Base-by-base conservation (phyloP, 2,329 filamentous ascomycete genomes). In the Trichoderma sp. region DNA sequence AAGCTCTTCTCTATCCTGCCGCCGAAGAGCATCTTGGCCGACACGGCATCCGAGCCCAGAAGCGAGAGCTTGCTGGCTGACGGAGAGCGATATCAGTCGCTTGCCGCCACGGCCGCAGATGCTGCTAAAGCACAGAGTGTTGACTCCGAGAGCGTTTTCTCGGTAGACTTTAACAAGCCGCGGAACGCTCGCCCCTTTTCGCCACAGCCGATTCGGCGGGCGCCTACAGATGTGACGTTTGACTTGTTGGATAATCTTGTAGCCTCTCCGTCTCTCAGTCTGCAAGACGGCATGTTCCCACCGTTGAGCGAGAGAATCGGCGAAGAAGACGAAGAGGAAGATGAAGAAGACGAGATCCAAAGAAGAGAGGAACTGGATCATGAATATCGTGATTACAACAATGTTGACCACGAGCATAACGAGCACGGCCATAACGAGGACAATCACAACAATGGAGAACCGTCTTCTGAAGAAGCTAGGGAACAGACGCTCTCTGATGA, bases 1-100 rank as follows among this genome's bases (percentile, higher is more conserved):
- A 88, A 87, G 79, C 81, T 91, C 73, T 91, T 90, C 77, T 89
- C 87, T 74, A 89, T 90, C 72, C 78, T 90, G 59, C 87, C 88
- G 49, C 86, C 87, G 14, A 88, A 87, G 78, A 89, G 87, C 75
- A 90, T 90, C 73, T 83, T 90, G 5, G 85, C 86, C 52, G 86
- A 88, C 58, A 74, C 80, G 6, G 79, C 78, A 1, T 82, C 83
- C 6, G 81, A 84, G 68, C 74, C 73, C 72, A 77, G 77, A 37
- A 82, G 87, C 37, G 80, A 82, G 27, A 88, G 86, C 74, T 79
- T 89, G 67, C 78, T 87, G 7, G 82, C 84, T 65, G 84, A 86
- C 33, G 75, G 79, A 19, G 83, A 87, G 5, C 80, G 82, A 16
- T 89, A 89, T 73, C 88, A 89, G 76, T 88, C 87, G 72, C 80